Percentiles rank a stretch among this genome's conserved stretches.
phyloP scores from a whole-genome alignment of 108 stramenopile genomes.

The Cyclotella sp. region DNA sequence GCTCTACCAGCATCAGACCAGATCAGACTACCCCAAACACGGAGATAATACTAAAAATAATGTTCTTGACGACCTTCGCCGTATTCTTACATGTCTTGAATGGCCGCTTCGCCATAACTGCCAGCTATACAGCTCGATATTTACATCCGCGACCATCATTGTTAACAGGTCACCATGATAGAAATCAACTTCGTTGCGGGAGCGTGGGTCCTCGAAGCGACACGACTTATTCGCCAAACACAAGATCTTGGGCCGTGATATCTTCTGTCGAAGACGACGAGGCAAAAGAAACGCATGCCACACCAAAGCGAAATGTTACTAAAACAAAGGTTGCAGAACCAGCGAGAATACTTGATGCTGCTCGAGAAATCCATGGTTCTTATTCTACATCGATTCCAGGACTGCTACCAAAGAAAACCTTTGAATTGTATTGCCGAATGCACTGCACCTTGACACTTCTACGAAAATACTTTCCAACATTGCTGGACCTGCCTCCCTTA shows the following conservation, averaged over 20 bases:
- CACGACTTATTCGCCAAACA: too few species aligned
- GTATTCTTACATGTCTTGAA: not conserved
- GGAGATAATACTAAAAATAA: not conserved
- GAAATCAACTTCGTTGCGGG: too few species aligned
- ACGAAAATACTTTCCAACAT: conserved; percentile 34
- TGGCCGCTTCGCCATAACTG: not conserved
- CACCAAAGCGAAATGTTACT: not conserved
- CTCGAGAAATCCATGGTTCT: not conserved
- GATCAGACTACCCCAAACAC: not conserved
- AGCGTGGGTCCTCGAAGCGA: too few species aligned
- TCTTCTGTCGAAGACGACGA: not conserved
- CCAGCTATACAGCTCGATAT: not conserved
- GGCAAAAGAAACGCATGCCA: too few species aligned
- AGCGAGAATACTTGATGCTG: not conserved
- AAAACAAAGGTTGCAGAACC: not conserved
- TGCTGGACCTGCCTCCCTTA: conserved; percentile 26
- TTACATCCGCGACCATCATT: not conserved
- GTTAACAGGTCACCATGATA: not conserved
- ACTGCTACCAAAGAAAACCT: conserved; percentile 18
- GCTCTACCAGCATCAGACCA: too few species aligned
- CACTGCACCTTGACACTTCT: conserved; percentile 43
- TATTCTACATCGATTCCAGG: conserved; percentile 9
- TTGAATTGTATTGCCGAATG: conserved; percentile 20
- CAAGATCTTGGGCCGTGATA: too few species aligned
- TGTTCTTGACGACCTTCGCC: conserved; percentile 1